phyloP scores from a whole-genome alignment of 805 yeast genomes.

The Suhomyces sp. region DNA sequence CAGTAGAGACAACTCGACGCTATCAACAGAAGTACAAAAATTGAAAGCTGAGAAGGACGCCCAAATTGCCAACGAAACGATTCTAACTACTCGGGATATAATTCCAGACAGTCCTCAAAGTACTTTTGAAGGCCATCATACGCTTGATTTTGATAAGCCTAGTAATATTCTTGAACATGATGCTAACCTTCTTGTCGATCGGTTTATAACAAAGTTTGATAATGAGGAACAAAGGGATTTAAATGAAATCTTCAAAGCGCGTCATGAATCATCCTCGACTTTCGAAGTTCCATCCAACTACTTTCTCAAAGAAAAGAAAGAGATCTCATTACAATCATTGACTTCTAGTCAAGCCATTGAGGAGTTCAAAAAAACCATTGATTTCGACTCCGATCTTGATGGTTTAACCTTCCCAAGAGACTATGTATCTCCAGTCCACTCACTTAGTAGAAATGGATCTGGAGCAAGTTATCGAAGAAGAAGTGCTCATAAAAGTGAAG shows the following conservation, averaged over 20 bases:
- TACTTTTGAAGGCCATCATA: slow-evolving; percentile 1
- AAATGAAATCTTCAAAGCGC: slow-evolving; percentile 4
- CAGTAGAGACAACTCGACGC: slow-evolving; percentile 25
- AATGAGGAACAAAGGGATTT: neutral
- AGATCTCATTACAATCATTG: slow-evolving; percentile 24
- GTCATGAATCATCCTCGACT: slow-evolving; percentile 8
- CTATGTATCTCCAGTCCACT: neutral
- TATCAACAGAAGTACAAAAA: slow-evolving; percentile 22
- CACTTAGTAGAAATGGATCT: slow-evolving; percentile 1
- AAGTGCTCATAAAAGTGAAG: slow-evolving; percentile 4
- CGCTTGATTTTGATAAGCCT: slow-evolving; percentile 2
- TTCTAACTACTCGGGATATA: too few species aligned
- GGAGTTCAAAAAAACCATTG: slow-evolving; percentile 30
- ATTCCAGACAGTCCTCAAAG: slow-evolving; percentile 2
- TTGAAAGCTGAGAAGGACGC: slow-evolving; percentile 17
- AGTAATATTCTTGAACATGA: slow-evolving; percentile 1
- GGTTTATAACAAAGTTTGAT: slow-evolving; percentile 2
- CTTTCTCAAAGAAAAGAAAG: slow-evolving; percentile 9
- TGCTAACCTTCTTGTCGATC: slow-evolving; percentile 3
- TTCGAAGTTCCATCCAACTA: slow-evolving; percentile 13
- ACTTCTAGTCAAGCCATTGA: slow-evolving; percentile 26
- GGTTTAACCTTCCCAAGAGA: neutral
- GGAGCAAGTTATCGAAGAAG: neutral
- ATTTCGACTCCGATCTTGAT: slow-evolving; percentile 11
- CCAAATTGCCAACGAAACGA: too few species aligned